These are phyloP conservation scores for Euphrasia arctica DNA, from an alignment of 305 asterid genomes.

Conservation along the genomic window DNA sequence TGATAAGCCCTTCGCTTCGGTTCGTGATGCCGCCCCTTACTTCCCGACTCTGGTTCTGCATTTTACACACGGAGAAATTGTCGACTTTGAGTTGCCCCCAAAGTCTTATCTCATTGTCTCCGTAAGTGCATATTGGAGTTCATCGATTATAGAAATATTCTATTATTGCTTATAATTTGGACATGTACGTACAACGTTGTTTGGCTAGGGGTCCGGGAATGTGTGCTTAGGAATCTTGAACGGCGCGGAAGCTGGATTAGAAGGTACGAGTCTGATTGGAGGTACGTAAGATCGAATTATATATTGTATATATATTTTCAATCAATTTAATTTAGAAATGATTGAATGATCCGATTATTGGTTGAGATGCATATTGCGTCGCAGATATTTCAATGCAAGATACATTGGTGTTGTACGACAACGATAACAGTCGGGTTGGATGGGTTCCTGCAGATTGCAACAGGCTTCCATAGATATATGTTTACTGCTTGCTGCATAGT, in stretches of 20 bases:
- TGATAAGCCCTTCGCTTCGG: not conserved
- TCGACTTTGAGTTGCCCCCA: not conserved
- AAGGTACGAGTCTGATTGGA: not conserved
- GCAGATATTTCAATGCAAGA: no score
- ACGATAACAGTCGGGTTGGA: not conserved
- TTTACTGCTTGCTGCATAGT: no score
- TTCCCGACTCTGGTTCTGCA: not conserved
- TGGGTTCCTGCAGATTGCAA: not conserved
- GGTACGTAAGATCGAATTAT: not conserved
- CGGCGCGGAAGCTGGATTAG: not conserved
- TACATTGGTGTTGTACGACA: no score
- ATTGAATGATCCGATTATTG: no score
- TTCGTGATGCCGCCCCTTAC: not conserved
- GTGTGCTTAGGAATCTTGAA: not conserved
- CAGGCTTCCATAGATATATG: not conserved
- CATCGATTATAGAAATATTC: no score
- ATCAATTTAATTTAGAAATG: no score
- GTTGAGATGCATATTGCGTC: no score
- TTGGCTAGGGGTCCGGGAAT: not conserved
- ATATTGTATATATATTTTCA: no score
- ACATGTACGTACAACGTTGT: not conserved
- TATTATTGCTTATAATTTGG: no score
- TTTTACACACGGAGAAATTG: not conserved
- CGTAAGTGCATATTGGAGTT: not conserved
- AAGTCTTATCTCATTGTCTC: not conserved